A percentile compares a stretch with the other conserved stretches of the same genome.
Evolutionary conservation across 345 rosid genomes (phyloP).

Genomic region (Citrus glauca): DNA sequence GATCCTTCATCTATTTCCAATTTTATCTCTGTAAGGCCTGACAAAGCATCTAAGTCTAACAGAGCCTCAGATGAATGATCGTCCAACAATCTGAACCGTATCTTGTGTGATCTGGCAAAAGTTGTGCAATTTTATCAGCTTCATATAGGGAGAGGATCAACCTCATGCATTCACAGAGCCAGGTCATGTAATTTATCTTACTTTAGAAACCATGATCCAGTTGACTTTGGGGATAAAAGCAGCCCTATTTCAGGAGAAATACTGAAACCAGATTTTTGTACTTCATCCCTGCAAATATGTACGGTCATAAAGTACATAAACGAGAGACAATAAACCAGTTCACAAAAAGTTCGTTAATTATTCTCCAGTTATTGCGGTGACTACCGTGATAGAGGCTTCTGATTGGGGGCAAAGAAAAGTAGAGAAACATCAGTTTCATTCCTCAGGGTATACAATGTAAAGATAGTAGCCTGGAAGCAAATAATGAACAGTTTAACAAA

Average conservation of each 20-base stretch:
- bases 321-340: conserved; percentile 8
- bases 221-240: conserved; percentile 60
- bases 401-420: conserved; percentile 48
- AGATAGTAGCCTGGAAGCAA: conserved; percentile 68
- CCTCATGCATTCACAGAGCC: neutral
- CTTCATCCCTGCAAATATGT: conserved; percentile 58
- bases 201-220: conserved; percentile 74
- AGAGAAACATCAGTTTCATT: conserved; percentile 69
- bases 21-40: conserved; percentile 82
- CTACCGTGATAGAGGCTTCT: conserved; percentile 68
- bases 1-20: conserved; percentile 55
- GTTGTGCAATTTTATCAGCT: neutral
- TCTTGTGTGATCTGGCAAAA: conserved; percentile 59
- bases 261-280: conserved; percentile 38
- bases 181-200: conserved; percentile 26
- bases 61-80: conserved; percentile 49
- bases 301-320: conserved; percentile 10
- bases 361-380: neutral
- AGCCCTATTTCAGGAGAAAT: conserved; percentile 68
- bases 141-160: neutral
- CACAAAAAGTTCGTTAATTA: conserved; percentile 19
- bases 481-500: conserved; percentile 3
- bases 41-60: conserved; percentile 76
- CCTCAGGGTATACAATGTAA: conserved; percentile 66
- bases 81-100: conserved; percentile 51